Evolutionary conservation across 805 yeast species (phyloP).

Genomic region (Barnettozyma vustinii): DNA sequence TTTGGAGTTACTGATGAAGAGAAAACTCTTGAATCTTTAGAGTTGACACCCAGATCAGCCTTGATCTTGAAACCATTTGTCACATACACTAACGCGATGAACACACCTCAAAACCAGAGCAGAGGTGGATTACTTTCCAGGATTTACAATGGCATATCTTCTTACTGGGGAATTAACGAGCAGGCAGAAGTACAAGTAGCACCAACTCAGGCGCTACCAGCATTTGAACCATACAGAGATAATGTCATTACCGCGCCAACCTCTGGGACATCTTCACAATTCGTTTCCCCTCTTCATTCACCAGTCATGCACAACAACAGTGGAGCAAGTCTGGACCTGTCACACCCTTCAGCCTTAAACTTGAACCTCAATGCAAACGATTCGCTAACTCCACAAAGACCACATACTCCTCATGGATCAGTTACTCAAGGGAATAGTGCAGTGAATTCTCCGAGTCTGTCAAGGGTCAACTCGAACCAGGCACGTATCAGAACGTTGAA

Average conservation of each 20-base stretch:
- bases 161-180: slow-evolving; percentile 26
- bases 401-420: slow-evolving; percentile 17
- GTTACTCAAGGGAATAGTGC: slow-evolving; percentile 11
- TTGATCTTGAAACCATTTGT: slow-evolving; percentile 62
- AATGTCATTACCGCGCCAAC: slow-evolving; percentile 2
- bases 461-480: slow-evolving; percentile 12
- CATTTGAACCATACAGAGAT: slow-evolving; percentile 11
- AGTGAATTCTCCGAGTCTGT: slow-evolving; percentile 7
- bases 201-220: neutral
- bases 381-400: slow-evolving; percentile 5
- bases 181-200: neutral
- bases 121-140: slow-evolving; percentile 27
- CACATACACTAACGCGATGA: slow-evolving; percentile 26
- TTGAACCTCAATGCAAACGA: slow-evolving; percentile 17
- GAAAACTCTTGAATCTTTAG: slow-evolving; percentile 45
- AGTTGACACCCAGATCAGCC: slow-evolving; percentile 67
- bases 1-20: slow-evolving; percentile 61
- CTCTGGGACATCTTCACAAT: slow-evolving; percentile 21
- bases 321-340: slow-evolving; percentile 7
- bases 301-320: slow-evolving; percentile 12
- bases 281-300: slow-evolving; percentile 25
- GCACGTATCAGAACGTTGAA: slow-evolving; percentile 27
- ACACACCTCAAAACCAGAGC: slow-evolving; percentile 14
- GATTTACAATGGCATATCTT: slow-evolving; percentile 28
- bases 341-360: slow-evolving; percentile 22